Percentiles rank a stretch among this genome's conserved stretches.
These are phyloP conservation scores for Paraphaeosphaeria sporulosa DNA, from an alignment of 2,329 filamentous ascomycete species.

Conservation along the genomic window DNA sequence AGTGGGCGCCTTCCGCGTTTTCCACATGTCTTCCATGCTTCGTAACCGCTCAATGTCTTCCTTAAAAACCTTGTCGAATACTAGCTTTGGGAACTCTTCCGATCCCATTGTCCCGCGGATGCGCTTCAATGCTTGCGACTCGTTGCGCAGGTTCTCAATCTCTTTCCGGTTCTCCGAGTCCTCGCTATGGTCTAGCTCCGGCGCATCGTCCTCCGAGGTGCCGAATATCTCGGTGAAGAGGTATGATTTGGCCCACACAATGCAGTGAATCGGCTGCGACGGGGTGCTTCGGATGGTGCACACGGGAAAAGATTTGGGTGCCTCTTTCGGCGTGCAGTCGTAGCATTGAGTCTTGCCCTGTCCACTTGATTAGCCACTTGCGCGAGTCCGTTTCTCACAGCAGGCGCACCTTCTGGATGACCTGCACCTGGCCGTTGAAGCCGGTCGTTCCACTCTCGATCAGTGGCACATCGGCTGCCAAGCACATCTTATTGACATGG, in stretches of 20 bases:
- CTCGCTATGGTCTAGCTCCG: slow-evolving; percentile 79
- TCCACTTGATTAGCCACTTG: slow-evolving; percentile 7
- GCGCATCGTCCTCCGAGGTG: slow-evolving; percentile 83
- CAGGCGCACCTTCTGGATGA: slow-evolving; percentile 77
- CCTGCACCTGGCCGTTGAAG: slow-evolving; percentile 96
- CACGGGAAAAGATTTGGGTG: slow-evolving; percentile 91
- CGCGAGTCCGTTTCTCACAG: background rate
- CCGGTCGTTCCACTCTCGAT: slow-evolving; percentile 98
- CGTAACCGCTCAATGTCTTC: slow-evolving; percentile 82
- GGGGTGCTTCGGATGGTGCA: slow-evolving; percentile 98
- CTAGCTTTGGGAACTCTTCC: slow-evolving; percentile 74
- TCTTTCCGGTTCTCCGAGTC: slow-evolving; percentile 86
- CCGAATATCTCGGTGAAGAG: slow-evolving; percentile 95
- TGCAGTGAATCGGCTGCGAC: slow-evolving; percentile 96
- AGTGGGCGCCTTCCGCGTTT: slow-evolving; percentile 76
- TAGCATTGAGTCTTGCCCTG: slow-evolving; percentile 90
- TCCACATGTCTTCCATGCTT: slow-evolving; percentile 97
- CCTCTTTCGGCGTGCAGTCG: slow-evolving; percentile 89
- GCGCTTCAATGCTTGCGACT: slow-evolving; percentile 81
- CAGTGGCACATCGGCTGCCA: slow-evolving; percentile 87
- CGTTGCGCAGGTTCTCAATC: slow-evolving; percentile 84
- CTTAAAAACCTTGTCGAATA: slow-evolving; percentile 94
- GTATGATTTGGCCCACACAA: slow-evolving; percentile 98
- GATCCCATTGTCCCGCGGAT: slow-evolving; percentile 85
- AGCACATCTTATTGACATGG: slow-evolving; percentile 97